Evolutionary conservation across 495 filamentous ascomycete species (phyloP), one percentile per base, ranked within the genome.

Genomic region (Xylaria telfairii): DNA sequence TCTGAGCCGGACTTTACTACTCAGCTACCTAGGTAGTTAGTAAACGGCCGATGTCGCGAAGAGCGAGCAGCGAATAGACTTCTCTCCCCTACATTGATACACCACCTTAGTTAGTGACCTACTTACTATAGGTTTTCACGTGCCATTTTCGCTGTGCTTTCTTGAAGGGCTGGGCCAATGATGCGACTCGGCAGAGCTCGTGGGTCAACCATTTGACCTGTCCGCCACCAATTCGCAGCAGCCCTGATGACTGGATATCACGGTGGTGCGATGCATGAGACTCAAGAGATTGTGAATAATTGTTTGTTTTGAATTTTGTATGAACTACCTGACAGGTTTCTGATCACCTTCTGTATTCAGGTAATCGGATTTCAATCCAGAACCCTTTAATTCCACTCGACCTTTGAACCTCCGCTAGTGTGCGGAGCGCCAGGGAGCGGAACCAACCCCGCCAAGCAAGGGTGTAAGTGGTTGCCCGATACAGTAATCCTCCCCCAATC

Each of bases 371-470:
- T 68, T 39, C 24, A 17, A 37, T 37, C 39, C 32, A 32, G 26
- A 51, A 60, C 56, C 56, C 56, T 49, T 61, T 46, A 57, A 63
- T 64, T 65, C 68, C 68, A 65, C 68, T 65, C 60, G 47, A 70
- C 68, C 68, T 64, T 65, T 51, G 21, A 63, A 44, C 69, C 53
- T 46, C 37, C 57, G 41, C 37, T 28, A 30, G 34, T 72, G 70
- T 68, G 72, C 73, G 68, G 54, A 73, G 70, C 53, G 67, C 72
- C 71, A 76, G 76, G 76, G 75, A 75, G 76, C 75, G 73, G 73
- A 72, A 68, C 42, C 41, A 62, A 57, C 73, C 75, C 75, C 75
- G 65, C 71, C 64, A 70, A 63, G 54, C 59, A 68, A n/a, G 49
- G 61, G 63, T 62, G 57, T 70, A 72, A 56, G 53, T 73, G 63